phyloP scores from a whole-genome alignment of 805 yeast species.

The Candida andamanensis region DNA sequence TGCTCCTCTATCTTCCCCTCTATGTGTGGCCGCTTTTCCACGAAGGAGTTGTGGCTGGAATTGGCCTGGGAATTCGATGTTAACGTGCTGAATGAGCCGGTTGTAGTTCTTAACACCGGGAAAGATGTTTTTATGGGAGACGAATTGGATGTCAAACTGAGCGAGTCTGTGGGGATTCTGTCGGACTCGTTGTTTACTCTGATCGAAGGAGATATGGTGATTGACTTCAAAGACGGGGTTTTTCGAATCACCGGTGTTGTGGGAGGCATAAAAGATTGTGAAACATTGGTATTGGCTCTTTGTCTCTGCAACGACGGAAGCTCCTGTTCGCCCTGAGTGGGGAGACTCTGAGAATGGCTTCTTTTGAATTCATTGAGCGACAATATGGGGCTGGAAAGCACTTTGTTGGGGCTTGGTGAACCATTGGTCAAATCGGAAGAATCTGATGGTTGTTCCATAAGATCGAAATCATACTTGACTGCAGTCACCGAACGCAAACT shows the following conservation, averaged over 20 bases:
- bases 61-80: neutral
- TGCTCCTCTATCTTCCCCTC: slow-evolving; percentile 2
- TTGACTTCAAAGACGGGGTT: slow-evolving; percentile 33
- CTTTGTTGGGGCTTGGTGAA: slow-evolving; percentile 16
- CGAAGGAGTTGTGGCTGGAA: neutral
- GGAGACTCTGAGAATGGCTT: slow-evolving; percentile 31
- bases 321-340: slow-evolving; percentile 21
- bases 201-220: slow-evolving; percentile 35
- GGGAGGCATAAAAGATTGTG: slow-evolving; percentile 8
- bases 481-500: neutral
- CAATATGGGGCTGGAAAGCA: slow-evolving; percentile 27
- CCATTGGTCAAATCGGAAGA: neutral
- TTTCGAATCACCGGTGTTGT: slow-evolving; percentile 13
- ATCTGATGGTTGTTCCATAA: neutral
- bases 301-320: slow-evolving; percentile 7
- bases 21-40: no score
- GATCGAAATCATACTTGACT: neutral
- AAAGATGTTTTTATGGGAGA: slow-evolving; percentile 10
- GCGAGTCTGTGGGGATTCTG: slow-evolving; percentile 7
- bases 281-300: slow-evolving; percentile 12
- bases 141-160: slow-evolving; percentile 7
- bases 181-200: slow-evolving; percentile 12
- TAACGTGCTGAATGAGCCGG: no score
- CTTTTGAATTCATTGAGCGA: slow-evolving; percentile 24
- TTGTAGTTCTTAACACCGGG: slow-evolving; percentile 6